Evolutionary conservation across 108 stramenopile genomes (phyloP).

Genomic region (Mayamaea pseudoterrestris): DNA sequence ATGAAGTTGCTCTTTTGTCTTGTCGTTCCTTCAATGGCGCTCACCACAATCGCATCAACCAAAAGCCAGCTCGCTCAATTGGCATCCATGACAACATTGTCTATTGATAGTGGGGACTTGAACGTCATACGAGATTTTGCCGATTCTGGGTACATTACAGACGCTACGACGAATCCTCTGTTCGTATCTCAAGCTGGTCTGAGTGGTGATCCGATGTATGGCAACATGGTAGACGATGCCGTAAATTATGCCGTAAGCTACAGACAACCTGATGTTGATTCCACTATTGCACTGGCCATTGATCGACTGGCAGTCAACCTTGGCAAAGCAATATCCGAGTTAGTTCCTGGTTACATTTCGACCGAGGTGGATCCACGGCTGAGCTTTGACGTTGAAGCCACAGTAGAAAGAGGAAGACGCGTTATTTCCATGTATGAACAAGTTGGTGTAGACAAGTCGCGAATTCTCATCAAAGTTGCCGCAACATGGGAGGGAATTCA

Average conservation of each 20-base stretch:
- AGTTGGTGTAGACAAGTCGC: constrained; percentile 57
- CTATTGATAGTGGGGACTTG: constrained; percentile 81
- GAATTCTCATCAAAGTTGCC: constrained; percentile 95
- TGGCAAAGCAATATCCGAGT: constrained; percentile 65
- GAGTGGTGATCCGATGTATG: constrained; percentile 66
- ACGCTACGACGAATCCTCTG: constrained; percentile 91
- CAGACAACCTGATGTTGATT: constrained; percentile 30
- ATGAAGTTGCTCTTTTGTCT: too few species aligned
- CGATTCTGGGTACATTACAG: constrained; percentile 63
- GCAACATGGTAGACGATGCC: constrained; percentile 65
- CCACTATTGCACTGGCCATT: constrained; percentile 54
- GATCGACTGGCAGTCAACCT: constrained; percentile 94
- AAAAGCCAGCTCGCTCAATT: constrained; percentile 53
- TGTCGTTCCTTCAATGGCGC: too few species aligned
- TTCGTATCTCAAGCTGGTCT: constrained; percentile 74
- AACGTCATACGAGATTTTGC: constrained; percentile 58
- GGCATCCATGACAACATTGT: constrained; percentile 63
- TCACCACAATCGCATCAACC: constrained; percentile 11
- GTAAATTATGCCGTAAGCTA: constrained; percentile 59
- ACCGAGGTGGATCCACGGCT: constrained; percentile 97
- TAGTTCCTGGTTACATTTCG: constrained; percentile 89
- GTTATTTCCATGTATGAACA: constrained; percentile 90
- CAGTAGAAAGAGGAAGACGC: constrained; percentile 67
- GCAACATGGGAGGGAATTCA: constrained; percentile 98
- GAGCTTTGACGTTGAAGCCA: constrained; percentile 83